Base-by-base conservation (phyloP, 2,329 filamentous ascomycete genomes). In the Neopestalotiopsis sp. region DNA sequence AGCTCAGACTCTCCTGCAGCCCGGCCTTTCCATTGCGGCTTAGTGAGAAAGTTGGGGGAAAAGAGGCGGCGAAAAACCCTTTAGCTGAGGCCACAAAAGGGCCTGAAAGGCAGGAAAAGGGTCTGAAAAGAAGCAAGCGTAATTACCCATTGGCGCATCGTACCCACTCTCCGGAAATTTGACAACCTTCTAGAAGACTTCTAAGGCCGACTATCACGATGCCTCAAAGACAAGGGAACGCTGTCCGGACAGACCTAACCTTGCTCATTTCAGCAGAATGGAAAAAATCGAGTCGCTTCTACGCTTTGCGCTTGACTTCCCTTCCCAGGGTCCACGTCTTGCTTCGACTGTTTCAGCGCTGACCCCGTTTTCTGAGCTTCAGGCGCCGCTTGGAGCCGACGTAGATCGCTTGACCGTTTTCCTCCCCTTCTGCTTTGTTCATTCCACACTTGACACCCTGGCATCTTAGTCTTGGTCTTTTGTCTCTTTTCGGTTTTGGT, bases 181-280 rank as follows among this genome's bases (percentile, higher is more conserved):
- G 63, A 56, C 40, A 49, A 56, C 30, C 63, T 66, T 66, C 63
- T 66, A 66, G 63, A 66, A 66, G 28, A 24, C 14, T 66, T 66
- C 63, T 57, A 57, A 45, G 49, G n/a, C 63, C 32, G 13, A 20
- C 9, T 20, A 20, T n/a, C 40, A 42, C 14, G 40, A 24, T 64
- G 7, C 24, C 10, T 30, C 38, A 24, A 56, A 13, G 63, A 38
- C 63, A 24, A 49, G 63, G 63, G 63, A 20, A 56, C 63, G 63
- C 32, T 66, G 63, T 34, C 34, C 63, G 63, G 63, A 34, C 56
- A 28, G 6, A 24, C 34, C 63, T 20, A 57, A 56, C 34, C 34
- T 7, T 38, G 34, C 34, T 7, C 6, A 38, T 10, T 20, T n/a
- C 45, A 52, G 45, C 45, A 52, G 20, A 17, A 52, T 9, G n/a